Evolutionary conservation across 2,329 filamentous ascomycete species (phyloP).

Genomic region (Coniochaeta hoffmannii): DNA sequence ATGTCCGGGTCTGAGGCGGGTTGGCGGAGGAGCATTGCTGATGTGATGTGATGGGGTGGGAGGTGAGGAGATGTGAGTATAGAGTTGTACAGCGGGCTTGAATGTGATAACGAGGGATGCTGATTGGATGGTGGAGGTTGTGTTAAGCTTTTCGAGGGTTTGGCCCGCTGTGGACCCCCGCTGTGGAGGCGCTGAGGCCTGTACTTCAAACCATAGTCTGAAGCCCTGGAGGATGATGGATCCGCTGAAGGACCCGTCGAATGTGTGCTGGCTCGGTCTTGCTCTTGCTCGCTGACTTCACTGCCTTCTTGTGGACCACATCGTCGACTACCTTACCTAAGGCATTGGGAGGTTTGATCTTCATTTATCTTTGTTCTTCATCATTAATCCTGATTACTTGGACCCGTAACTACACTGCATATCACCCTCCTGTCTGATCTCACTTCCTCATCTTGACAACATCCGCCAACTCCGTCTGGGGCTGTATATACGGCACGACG

Average conservation of each 20-base stretch:
- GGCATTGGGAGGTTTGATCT: too few relatives aligned
- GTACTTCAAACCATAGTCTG: too few relatives aligned
- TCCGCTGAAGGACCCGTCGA: too few relatives aligned
- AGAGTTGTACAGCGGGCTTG: too few relatives aligned
- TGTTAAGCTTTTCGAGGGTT: constrained; percentile 1
- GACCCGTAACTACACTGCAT: not conserved
- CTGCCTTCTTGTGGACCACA: too few relatives aligned
- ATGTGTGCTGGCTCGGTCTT: too few relatives aligned
- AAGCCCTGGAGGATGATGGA: too few relatives aligned
- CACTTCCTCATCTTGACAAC: constrained; percentile 2
- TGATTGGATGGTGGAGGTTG: not conserved
- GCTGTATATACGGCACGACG: constrained; percentile 20
- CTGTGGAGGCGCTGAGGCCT: not conserved
- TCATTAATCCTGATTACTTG: not conserved
- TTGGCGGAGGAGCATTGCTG: constrained; percentile 4
- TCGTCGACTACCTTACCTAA: too few relatives aligned
- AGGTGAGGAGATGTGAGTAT: not conserved
- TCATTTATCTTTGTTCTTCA: too few relatives aligned
- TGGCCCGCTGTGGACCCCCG: not conserved
- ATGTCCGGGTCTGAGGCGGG: not conserved
- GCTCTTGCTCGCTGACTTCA: too few relatives aligned
- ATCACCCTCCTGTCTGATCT: not conserved
- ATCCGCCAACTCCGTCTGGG: constrained; percentile 22
- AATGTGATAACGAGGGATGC: not conserved
- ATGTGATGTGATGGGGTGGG: not conserved